Conservation (phyloP, 2,329 filamentous ascomycete genomes). For the Aphanoascus verrucosus region DNA sequence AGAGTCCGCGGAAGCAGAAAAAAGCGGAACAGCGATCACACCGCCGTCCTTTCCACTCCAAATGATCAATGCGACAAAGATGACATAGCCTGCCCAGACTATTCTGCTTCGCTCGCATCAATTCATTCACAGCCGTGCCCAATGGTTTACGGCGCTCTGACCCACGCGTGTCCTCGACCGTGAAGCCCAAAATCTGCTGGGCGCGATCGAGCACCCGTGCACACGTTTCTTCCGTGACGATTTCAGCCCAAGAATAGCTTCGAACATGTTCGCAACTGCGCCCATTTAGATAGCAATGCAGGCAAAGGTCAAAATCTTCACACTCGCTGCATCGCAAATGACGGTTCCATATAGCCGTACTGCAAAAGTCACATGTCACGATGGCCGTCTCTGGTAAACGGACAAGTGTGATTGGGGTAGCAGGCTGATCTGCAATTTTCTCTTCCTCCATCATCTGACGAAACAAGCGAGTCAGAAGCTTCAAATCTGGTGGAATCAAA, state of each 20-base stretch:
- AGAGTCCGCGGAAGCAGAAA: conserved; percentile 29
- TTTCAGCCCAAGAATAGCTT: conserved; percentile 28
- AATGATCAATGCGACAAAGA: conserved; percentile 28
- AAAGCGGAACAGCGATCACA: conserved; percentile 28
- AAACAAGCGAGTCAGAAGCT: conserved; percentile 24
- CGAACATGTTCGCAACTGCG: conserved; percentile 28
- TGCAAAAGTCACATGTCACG: conserved; percentile 30
- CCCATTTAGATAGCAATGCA: conserved; percentile 28
- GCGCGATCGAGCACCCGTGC: conserved; percentile 20
- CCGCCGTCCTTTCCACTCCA: conserved; percentile 27
- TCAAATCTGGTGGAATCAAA: conserved; percentile 21
- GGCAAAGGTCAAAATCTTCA: conserved; percentile 29
- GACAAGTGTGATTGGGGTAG: conserved; percentile 21
- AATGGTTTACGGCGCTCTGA: conserved; percentile 15
- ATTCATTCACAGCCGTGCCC: conserved; percentile 25
- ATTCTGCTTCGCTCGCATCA: conserved; percentile 22
- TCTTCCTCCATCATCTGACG: conserved; percentile 27
- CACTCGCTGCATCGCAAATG: conserved; percentile 30
- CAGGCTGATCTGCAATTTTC: conserved; percentile 19
- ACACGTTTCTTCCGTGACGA: conserved; percentile 24
- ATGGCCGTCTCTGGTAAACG: conserved; percentile 26
- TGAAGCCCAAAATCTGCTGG: conserved; percentile 19
- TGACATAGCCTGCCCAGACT: conserved; percentile 23
- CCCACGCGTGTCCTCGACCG: conserved; percentile 7
- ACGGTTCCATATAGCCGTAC: conserved; percentile 31